Evolutionary conservation across 345 rosid species (phyloP).

Genomic region (Dovyalis caffra): DNA sequence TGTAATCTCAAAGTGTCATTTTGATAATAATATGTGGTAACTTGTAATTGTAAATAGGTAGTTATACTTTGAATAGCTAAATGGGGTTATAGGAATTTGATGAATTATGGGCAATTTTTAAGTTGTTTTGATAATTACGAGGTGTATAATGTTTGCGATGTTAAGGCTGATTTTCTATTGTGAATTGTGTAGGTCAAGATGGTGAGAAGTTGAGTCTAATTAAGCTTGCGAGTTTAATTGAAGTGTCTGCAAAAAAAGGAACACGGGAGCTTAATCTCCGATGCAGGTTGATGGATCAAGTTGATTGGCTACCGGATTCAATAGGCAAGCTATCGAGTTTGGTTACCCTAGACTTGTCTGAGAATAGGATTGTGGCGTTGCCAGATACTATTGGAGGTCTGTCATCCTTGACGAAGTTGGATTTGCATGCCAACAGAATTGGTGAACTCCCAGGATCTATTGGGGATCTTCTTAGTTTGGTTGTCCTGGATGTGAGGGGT

Average conservation of each 20-base stretch:
- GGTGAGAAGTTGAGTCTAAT: slow-evolving; percentile 80
- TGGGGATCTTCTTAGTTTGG: slow-evolving; percentile 71
- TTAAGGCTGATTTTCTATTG: background rate
- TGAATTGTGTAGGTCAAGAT: slow-evolving; percentile 51
- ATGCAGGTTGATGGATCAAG: slow-evolving; percentile 74
- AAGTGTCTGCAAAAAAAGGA: slow-evolving; percentile 80
- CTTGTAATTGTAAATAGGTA: background rate
- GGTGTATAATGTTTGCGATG: background rate
- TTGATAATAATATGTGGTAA: background rate
- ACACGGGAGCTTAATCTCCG: slow-evolving; percentile 77
- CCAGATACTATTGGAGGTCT: slow-evolving; percentile 76
- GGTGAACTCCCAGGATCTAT: slow-evolving; percentile 66
- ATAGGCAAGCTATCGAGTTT: slow-evolving; percentile 77
- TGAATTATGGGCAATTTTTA: background rate
- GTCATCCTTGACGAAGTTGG: slow-evolving; percentile 64
- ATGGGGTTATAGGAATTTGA: background rate
- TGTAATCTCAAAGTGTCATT: background rate
- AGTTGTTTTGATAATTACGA: background rate
- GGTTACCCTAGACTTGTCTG: slow-evolving; percentile 72
- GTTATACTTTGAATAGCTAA: background rate
- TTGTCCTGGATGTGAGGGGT: slow-evolving; percentile 65
- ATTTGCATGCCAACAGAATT: slow-evolving; percentile 80
- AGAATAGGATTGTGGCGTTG: slow-evolving; percentile 65
- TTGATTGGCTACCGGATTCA: slow-evolving; percentile 96
- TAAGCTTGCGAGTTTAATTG: slow-evolving; percentile 89